A percentile compares a stretch with the other conserved stretches of the same genome.
These are phyloP conservation scores for Hansenula lynferdii DNA, from an alignment of 1,139 yeast genomes.

Conservation along the genomic window DNA sequence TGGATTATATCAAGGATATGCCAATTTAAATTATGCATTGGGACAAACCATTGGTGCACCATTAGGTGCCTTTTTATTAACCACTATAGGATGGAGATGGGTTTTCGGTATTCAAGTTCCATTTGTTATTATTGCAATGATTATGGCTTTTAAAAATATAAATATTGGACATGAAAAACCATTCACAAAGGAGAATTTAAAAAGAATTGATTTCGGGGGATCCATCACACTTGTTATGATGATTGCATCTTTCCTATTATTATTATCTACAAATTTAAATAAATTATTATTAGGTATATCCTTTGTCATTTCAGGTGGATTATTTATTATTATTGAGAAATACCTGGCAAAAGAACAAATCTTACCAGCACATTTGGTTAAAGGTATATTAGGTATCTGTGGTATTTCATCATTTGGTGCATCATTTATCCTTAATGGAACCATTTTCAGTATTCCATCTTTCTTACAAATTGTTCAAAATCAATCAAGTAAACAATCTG, in stretches of 20 bases:
- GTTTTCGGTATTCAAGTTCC: conserved; percentile 61
- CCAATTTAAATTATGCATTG: conserved; percentile 56
- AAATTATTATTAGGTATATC: background rate
- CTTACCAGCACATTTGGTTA: conserved; percentile 43
- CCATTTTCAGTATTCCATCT: conserved; percentile 46
- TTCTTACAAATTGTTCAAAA: conserved; percentile 45
- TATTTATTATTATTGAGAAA: conserved; percentile 39
- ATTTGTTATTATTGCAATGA: conserved; percentile 40
- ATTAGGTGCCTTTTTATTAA: conserved; percentile 66
- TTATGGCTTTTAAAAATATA: conserved; percentile 19
- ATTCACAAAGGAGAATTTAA: conserved; percentile 36
- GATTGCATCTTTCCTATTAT: conserved; percentile 40
- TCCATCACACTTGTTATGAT: conserved; percentile 53
- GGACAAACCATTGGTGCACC: conserved; percentile 70
- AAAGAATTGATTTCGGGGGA: conserved; percentile 69
- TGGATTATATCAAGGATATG: conserved; percentile 47
- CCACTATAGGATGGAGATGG: conserved; percentile 71
- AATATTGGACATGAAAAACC: conserved; percentile 19
- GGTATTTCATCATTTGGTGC: conserved; percentile 45
- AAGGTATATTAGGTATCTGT: conserved; percentile 30
- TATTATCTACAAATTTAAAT: conserved; percentile 23
- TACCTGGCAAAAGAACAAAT: conserved; percentile 46
- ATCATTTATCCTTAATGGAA: conserved; percentile 47
- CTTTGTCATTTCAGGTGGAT: background rate
- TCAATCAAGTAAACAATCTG: conserved; percentile 44